Percentiles rank a stretch among this genome's conserved stretches.
Conservation (phyloP, 108 stramenopile species). For the Chaetoceros muelleri region DNA sequence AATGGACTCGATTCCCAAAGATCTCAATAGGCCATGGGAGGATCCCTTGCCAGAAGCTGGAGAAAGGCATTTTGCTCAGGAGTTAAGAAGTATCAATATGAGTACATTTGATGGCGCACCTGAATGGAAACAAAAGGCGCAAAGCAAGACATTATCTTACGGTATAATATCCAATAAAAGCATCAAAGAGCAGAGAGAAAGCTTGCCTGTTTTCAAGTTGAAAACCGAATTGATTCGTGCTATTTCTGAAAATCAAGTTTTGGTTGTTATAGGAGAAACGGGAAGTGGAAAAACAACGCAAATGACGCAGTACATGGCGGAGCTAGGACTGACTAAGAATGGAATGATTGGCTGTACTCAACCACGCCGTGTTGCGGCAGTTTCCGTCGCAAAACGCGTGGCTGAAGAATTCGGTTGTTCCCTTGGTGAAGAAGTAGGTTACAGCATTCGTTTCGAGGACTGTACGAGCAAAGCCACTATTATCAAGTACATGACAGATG, state of each 20-base stretch:
- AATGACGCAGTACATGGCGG: constrained; percentile 98
- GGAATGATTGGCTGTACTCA: constrained; percentile 98
- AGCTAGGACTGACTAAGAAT: constrained; percentile 83
- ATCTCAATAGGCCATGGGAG: constrained; percentile 95
- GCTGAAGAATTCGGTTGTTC: constrained; percentile 97
- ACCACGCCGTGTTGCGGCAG: constrained; percentile 95
- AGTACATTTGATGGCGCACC: constrained; percentile 80
- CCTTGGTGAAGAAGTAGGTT: constrained; percentile 92
- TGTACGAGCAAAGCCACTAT: constrained; percentile 85
- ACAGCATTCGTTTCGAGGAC: constrained; percentile 98
- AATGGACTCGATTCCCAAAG: constrained; percentile 97
- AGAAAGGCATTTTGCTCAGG: constrained; percentile 95
- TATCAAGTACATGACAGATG: constrained; percentile 99
- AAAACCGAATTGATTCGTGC: constrained; percentile 80
- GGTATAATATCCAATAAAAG: constrained; percentile 90
- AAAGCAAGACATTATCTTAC: constrained; percentile 87
- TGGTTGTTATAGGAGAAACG: constrained; percentile 98
- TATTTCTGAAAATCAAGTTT: constrained; percentile 74
- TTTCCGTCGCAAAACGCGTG: constrained; percentile 98
- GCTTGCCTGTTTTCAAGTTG: constrained; percentile 83
- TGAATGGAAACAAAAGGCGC: constrained; percentile 96
- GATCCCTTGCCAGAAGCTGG: constrained; percentile 97
- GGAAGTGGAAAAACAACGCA: constrained; percentile 95
- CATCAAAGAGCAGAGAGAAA: constrained; percentile 92
- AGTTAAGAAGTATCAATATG: constrained; percentile 92